Evolutionary conservation across 768 basidiomycete species (phyloP).

Genomic region (Tulasnella calospora): DNA sequence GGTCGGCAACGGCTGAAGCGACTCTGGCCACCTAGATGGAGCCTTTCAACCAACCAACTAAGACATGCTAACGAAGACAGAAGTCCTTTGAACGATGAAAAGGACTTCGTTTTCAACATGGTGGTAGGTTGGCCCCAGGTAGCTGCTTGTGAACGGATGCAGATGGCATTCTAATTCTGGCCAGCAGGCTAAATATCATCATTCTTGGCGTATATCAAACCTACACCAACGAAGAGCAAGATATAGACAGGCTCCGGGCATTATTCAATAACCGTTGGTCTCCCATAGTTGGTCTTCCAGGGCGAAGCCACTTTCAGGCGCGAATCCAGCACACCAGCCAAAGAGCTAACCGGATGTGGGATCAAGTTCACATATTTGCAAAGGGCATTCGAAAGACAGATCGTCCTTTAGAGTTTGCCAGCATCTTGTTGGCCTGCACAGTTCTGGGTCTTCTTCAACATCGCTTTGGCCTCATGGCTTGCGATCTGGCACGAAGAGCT

Average conservation of each 20-base stretch:
- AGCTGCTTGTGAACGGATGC: neutral
- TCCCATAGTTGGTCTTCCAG: neutral
- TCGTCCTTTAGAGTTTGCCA: neutral
- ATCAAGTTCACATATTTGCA: neutral
- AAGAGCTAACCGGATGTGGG: neutral
- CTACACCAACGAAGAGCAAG: neutral
- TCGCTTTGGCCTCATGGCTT: neutral
- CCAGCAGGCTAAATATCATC: neutral
- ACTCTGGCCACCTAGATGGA: neutral
- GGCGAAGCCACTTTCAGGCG: neutral
- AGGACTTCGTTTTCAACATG: neutral
- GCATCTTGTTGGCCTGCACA: neutral
- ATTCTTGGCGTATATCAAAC: neutral
- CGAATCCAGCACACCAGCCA: neutral
- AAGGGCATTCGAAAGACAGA: neutral
- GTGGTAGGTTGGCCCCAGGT: neutral
- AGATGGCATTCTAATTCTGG: constrained; percentile 5
- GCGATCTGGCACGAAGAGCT: neutral
- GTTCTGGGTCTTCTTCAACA: neutral
- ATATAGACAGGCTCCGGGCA: neutral
- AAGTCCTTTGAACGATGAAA: neutral
- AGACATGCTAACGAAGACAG: neutral
- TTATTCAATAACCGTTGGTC: neutral
- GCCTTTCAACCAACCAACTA: neutral
- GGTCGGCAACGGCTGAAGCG: neutral